Percentiles rank a stretch among this genome's conserved stretches.
Evolutionary conservation across 2,329 filamentous ascomycete genomes (phyloP).

Genomic region (Ramularia collo-cygni): DNA sequence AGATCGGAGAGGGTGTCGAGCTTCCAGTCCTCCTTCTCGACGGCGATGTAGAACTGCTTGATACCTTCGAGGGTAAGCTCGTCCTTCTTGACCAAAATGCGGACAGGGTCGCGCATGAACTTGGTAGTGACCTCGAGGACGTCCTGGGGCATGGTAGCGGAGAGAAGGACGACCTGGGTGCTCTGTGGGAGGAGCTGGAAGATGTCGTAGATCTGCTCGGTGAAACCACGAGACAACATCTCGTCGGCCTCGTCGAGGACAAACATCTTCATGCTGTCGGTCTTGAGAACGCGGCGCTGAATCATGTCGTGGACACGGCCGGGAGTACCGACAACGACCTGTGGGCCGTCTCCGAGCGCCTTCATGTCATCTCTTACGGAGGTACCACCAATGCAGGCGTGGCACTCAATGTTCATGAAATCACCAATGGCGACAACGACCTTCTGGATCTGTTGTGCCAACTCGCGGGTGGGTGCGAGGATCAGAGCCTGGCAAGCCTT

Average conservation of each 20-base stretch:
- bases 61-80: conserved; percentile 99
- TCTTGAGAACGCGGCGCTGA: conserved; percentile 93
- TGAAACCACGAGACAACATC: conserved; percentile 99
- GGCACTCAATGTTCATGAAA: conserved; percentile 99
- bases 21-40: conserved; percentile 99
- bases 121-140: conserved; percentile 99
- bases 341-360: conserved; percentile 88
- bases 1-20: conserved; percentile 97
- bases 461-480: conserved; percentile 93
- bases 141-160: conserved; percentile 97
- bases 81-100: conserved; percentile 99
- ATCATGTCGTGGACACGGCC: conserved; percentile 99
- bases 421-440: conserved; percentile 97
- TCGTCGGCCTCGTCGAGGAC: conserved; percentile 99
- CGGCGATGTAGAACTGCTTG: conserved; percentile 99
- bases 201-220: conserved; percentile 99
- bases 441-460: conserved; percentile 99
- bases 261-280: conserved; percentile 99
- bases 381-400: conserved; percentile 98
- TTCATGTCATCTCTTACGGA: conserved; percentile 98
- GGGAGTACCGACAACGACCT: conserved; percentile 95
- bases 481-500: conserved; percentile 98
- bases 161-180: conserved; percentile 96
- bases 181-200: conserved; percentile 98
- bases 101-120: conserved; percentile 99